Conservation (phyloP, 768 basidiomycete species). For the Termitomyces eurrhizus region DNA sequence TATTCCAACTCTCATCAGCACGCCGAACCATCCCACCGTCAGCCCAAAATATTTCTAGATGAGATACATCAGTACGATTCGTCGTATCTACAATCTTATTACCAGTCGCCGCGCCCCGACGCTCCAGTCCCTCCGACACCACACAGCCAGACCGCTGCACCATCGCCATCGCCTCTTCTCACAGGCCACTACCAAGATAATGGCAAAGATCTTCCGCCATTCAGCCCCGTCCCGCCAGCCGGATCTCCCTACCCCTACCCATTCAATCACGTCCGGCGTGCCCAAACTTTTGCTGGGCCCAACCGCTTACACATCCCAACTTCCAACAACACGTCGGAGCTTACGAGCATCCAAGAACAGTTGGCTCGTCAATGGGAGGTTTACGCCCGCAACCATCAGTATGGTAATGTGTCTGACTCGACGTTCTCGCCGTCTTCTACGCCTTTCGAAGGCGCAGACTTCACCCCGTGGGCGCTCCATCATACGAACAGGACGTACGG, state of each 20-base stretch:
- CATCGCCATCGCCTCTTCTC: conserved; percentile 66
- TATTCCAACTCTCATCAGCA: conserved; percentile 12
- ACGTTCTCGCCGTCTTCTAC: conserved; percentile 75
- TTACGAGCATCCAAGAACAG: conserved; percentile 58
- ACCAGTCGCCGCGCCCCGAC: conserved; percentile 59
- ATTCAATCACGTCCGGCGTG: conserved; percentile 67
- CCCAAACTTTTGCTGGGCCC: conserved; percentile 32
- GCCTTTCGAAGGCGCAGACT: conserved; percentile 61
- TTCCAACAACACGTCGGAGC: conserved; percentile 35
- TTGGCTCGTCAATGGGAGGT: conserved; percentile 76
- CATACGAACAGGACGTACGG: conserved; percentile 52
- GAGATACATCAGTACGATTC: conserved; percentile 60
- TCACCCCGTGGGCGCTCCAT: conserved; percentile 71
- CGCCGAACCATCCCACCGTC: conserved; percentile 21
- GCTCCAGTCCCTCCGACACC: conserved; percentile 81
- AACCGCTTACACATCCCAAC: conserved; percentile 28
- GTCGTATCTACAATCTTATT: conserved; percentile 57
- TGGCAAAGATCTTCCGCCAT: conserved; percentile 34
- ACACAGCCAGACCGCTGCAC: conserved; percentile 69
- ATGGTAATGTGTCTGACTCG: conserved; percentile 59
- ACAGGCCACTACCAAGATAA: conserved; percentile 42
- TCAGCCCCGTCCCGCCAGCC: conserved; percentile 51
- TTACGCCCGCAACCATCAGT: conserved; percentile 65
- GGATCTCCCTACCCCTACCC: conserved; percentile 83
- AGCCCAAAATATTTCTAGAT: conserved; percentile 44